phyloP scores from a whole-genome alignment of 352 stramenopile genomes.

The Phytophthora pseudosyringae region DNA sequence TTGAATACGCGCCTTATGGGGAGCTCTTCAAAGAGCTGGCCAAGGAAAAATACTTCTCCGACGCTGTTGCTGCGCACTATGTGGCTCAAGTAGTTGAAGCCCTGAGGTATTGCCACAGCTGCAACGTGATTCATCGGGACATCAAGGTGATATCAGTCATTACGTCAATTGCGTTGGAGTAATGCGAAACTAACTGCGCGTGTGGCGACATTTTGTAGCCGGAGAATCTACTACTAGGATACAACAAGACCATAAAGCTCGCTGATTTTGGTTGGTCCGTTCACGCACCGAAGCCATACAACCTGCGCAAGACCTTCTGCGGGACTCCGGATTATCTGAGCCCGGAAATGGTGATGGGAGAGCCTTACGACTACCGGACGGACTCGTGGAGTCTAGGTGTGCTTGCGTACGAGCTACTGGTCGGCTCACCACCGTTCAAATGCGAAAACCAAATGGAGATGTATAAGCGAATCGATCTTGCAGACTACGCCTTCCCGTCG shows the following conservation, averaged over 20 bases:
- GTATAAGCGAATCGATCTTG: slow-evolving; percentile 76
- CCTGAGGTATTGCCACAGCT: slow-evolving; percentile 78
- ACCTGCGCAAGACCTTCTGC: slow-evolving; percentile 76
- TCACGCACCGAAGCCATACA: slow-evolving; percentile 67
- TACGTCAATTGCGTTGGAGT: background rate
- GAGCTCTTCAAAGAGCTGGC: slow-evolving; percentile 85
- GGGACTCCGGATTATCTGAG: slow-evolving; percentile 89
- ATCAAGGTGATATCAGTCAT: slow-evolving; percentile 72
- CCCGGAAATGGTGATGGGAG: slow-evolving; percentile 77
- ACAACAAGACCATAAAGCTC: slow-evolving; percentile 83
- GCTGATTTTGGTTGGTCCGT: slow-evolving; percentile 91
- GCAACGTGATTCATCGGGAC: slow-evolving; percentile 86
- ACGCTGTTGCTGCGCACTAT: slow-evolving; percentile 67
- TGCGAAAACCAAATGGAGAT: slow-evolving; percentile 83
- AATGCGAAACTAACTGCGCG: slow-evolving; percentile 3
- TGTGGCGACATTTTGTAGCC: slow-evolving; percentile 42
- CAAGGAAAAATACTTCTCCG: slow-evolving; percentile 58
- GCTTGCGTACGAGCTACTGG: slow-evolving; percentile 82
- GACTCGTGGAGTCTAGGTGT: slow-evolving; percentile 89
- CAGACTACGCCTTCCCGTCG: slow-evolving; percentile 65
- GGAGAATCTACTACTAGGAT: slow-evolving; percentile 83
- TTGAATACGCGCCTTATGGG: slow-evolving; percentile 84
- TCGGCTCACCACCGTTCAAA: slow-evolving; percentile 82
- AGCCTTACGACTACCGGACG: slow-evolving; percentile 69
- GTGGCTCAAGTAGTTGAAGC: slow-evolving; percentile 82